Conservation (phyloP, 352 stramenopile genomes). For the Phytophthora pinifolia region DNA sequence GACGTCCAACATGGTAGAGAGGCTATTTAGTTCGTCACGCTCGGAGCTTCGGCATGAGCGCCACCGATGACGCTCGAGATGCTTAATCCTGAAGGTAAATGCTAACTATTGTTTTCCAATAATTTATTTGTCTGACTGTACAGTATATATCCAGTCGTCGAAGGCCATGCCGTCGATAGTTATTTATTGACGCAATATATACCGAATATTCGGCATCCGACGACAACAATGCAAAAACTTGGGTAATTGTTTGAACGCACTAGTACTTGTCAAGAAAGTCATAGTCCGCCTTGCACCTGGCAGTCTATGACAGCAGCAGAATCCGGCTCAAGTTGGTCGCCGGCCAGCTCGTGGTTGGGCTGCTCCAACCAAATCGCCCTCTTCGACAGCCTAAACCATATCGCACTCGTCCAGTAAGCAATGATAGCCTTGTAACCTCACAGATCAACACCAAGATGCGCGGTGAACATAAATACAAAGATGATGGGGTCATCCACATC, state of each 20-base stretch:
- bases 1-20: too few species aligned
- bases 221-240: too few species aligned
- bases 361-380: constrained; percentile 23
- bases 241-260: constrained; percentile 32
- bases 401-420: background rate
- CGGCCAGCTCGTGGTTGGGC: constrained; percentile 34
- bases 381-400: constrained; percentile 23
- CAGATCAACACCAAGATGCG: background rate
- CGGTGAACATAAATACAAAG: constrained; percentile 8
- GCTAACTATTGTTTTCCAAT: too few species aligned
- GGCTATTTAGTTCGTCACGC: too few species aligned
- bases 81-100: too few species aligned
- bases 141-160: too few species aligned
- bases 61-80: too few species aligned
- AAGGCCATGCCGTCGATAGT: too few species aligned
- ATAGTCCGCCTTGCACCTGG: constrained; percentile 54
- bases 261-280: constrained; percentile 69
- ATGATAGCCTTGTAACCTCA: background rate
- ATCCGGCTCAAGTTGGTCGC: constrained; percentile 41
- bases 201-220: too few species aligned
- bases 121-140: too few species aligned
- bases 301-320: constrained; percentile 43
- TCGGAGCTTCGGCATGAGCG: too few species aligned
- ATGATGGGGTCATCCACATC: constrained; percentile 1
- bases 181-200: too few species aligned